phyloP scores from a whole-genome alignment of 768 basidiomycete species.

The Lentinula sp. region DNA sequence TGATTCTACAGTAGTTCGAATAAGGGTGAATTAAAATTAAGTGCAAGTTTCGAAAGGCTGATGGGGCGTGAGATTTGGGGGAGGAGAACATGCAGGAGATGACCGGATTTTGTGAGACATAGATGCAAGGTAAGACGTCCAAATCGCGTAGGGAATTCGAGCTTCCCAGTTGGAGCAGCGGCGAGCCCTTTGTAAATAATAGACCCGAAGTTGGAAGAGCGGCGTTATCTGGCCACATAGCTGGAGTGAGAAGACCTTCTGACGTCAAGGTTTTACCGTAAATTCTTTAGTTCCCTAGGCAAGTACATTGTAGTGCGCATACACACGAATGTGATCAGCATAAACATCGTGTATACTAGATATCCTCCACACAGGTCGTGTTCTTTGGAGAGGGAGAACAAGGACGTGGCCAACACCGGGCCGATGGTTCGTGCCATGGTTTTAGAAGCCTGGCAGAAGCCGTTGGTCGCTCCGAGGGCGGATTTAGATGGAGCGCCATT shows the following conservation, averaged over 20 bases:
- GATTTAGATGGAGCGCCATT: constrained; percentile 32
- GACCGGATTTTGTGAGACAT: too few relatives aligned
- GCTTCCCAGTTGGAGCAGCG: background rate
- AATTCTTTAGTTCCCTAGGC: background rate
- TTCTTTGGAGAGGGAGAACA: constrained; percentile 49
- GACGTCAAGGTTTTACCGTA: background rate
- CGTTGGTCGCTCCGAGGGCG: constrained; percentile 47
- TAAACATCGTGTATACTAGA: background rate
- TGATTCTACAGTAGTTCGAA: background rate
- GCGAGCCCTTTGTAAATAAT: background rate
- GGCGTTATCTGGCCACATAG: background rate
- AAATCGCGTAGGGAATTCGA: too few relatives aligned
- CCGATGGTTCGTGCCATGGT: constrained; percentile 44
- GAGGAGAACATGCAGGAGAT: background rate
- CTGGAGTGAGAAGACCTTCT: background rate
- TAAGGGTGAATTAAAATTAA: background rate
- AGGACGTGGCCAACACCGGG: constrained; percentile 47
- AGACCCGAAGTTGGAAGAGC: background rate
- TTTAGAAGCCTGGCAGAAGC: constrained; percentile 47
- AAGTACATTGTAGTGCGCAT: background rate
- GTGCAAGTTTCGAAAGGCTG: background rate
- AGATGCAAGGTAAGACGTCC: too few relatives aligned
- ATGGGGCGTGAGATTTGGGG: background rate
- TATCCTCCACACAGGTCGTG: constrained; percentile 35
- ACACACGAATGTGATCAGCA: background rate